phyloP scores from a whole-genome alignment of 306 rosid species.

The Cicer pinnatifidum region DNA sequence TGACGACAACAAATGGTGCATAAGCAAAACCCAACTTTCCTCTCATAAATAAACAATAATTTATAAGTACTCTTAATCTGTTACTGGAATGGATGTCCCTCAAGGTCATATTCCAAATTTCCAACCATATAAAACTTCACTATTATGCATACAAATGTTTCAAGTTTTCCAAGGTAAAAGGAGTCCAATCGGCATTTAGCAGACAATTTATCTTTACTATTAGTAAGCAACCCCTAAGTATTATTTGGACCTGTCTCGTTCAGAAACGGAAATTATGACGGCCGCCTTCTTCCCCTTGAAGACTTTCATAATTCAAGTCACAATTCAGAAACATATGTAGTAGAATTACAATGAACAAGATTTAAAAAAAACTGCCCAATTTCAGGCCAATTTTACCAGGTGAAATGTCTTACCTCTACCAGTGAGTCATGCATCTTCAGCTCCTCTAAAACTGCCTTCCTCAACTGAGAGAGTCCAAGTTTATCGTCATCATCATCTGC shows the following conservation, averaged over 20 bases:
- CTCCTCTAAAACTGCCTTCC: constrained; percentile 53
- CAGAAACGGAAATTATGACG: constrained; percentile 24
- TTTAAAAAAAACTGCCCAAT: background rate
- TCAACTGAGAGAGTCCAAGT: constrained; percentile 53
- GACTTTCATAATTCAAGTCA: constrained; percentile 22
- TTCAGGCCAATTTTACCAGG: background rate
- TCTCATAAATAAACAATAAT: constrained; percentile 35
- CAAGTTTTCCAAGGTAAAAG: constrained; percentile 20
- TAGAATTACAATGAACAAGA: background rate
- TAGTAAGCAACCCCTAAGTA: constrained; percentile 22
- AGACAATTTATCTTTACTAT: constrained; percentile 34
- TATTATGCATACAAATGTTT: constrained; percentile 16
- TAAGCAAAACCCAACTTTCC: constrained; percentile 9
- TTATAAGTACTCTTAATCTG: constrained; percentile 1
- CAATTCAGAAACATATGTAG: constrained; percentile 1
- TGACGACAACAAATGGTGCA: constrained; percentile 1
- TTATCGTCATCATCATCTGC: constrained; percentile 97
- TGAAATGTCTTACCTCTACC: constrained; percentile 62
- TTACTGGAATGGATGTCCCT: constrained; percentile 22
- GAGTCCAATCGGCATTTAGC: constrained; percentile 36
- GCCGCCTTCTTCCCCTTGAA: constrained; percentile 2
- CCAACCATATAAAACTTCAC: constrained; percentile 31
- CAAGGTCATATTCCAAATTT: constrained; percentile 23
- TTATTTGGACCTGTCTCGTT: background rate
- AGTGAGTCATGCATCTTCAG: constrained; percentile 70